Evolutionary conservation across 345 rosid species (phyloP), one percentile per base, ranked within the genome.

Genomic region (Linum trigynum): DNA sequence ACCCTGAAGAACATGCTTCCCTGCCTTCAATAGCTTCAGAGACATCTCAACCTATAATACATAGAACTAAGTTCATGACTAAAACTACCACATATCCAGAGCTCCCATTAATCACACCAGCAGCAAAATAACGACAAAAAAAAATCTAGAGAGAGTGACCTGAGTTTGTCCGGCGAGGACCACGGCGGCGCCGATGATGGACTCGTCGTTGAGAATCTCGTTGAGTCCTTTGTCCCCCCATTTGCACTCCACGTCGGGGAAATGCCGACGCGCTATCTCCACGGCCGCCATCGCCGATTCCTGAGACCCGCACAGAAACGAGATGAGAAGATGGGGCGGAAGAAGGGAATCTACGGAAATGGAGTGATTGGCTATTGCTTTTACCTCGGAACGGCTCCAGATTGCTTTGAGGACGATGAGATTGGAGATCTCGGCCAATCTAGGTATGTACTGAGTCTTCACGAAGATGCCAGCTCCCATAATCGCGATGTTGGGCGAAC

Each of bases 1-100:
- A 87, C 96, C 98, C 85, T 92, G 98, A 77, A 89, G 82, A 68
- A 92, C 90, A 72, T 90, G 96, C 75, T 92, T 90, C 72, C 94
- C 96, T 15, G 85, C 89, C 82, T 84, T 84, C n/a, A 88, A 82
- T 80, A 92, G 83, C 79, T 78, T 85, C 61, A 92, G 55, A 36
- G 96, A 85, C 75, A 81, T 79, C 71, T 87, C 91, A 71, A 86
- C 91, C 98, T 92, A 23, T 23, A 23, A 23, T 23, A 76, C 78
- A 81, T 1, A 42, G 23, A 67, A 48, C 11, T 12, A 12, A 48
- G 9, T 43, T 48, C 53, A 15, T 48, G 32, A 23, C 32, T 23
- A 23, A 23, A 23, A 23, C 32, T 23, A 23, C 32, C 32, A 23
- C 32, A 23, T 23, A 23, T 23, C 32, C 32, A 23, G 32, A 23